Conservation (phyloP, 2,329 filamentous ascomycete species). For the Drechslerella dactyloides region DNA sequence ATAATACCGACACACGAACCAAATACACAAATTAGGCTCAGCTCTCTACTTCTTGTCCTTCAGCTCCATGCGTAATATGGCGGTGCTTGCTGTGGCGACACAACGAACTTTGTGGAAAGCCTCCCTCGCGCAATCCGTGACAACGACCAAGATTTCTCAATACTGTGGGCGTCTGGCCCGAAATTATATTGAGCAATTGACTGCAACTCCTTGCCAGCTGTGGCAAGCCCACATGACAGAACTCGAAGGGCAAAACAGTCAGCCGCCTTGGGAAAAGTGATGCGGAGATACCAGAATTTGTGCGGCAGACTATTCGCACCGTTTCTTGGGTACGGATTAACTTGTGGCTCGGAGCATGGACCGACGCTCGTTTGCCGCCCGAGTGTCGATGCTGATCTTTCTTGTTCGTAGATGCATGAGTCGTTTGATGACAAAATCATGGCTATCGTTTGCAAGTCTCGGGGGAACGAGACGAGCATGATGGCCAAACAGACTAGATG, state of each 20-base stretch:
- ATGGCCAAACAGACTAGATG: not conserved
- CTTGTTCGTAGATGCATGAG: constrained; percentile 1
- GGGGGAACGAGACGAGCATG: not conserved
- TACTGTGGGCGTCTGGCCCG: constrained; percentile 9
- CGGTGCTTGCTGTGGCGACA: constrained; percentile 32
- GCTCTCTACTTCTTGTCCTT: constrained; percentile 10
- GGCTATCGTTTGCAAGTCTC: not conserved
- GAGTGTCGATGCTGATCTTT: not conserved
- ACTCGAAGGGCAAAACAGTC: constrained; percentile 21
- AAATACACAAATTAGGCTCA: constrained; percentile 15
- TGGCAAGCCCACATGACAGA: constrained; percentile 30
- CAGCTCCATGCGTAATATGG: not conserved
- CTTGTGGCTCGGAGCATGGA: constrained; percentile 8
- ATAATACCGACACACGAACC: constrained; percentile 7
- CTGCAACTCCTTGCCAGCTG: constrained; percentile 18
- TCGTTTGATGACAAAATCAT: not conserved
- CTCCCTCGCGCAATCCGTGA: constrained; percentile 9
- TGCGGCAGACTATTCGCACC: constrained; percentile 20
- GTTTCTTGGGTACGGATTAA: not conserved
- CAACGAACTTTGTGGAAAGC: constrained; percentile 17
- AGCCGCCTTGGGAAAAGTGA: not conserved
- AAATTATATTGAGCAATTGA: constrained; percentile 2
- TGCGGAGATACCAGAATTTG: not conserved
- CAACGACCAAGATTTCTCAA: constrained; percentile 1
- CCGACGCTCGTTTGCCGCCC: not conserved